These are phyloP conservation scores for Aaosphaeria pasadenensis DNA, from an alignment of 2,329 filamentous ascomycete species.

Conservation along the genomic window DNA sequence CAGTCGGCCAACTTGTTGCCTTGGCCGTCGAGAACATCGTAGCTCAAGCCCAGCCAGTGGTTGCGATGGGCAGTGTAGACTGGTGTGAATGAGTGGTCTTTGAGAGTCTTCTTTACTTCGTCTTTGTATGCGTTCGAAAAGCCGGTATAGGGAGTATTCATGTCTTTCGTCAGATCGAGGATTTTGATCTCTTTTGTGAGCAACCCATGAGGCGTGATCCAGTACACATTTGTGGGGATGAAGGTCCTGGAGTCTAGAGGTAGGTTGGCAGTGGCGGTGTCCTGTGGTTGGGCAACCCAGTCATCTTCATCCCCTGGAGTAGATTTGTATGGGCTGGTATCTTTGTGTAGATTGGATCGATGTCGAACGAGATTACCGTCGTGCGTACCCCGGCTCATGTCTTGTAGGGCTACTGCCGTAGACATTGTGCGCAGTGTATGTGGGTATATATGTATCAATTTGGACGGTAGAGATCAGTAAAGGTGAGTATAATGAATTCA, in stretches of 20 bases:
- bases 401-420: constrained; percentile 17
- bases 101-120: constrained; percentile 11
- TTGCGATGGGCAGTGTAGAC: constrained; percentile 8
- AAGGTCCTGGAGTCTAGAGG: constrained; percentile 14
- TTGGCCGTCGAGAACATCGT: constrained; percentile 12
- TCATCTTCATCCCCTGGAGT: constrained; percentile 2
- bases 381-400: constrained; percentile 6
- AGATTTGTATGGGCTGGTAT: constrained; percentile 1
- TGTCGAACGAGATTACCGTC: constrained; percentile 7
- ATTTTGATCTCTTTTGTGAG: constrained; percentile 15
- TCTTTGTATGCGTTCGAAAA: constrained; percentile 16
- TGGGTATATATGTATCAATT: too few species aligned
- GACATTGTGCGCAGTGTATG: constrained; percentile 6
- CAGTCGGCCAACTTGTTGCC: constrained; percentile 12
- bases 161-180: constrained; percentile 15
- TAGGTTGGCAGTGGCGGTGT: constrained; percentile 4
- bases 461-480: too few species aligned
- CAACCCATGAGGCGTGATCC: constrained; percentile 17
- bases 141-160: constrained; percentile 13
- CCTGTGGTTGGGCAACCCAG: constrained; percentile 12
- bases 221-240: constrained; percentile 16
- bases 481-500: too few species aligned
- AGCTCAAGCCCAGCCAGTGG: constrained; percentile 14
- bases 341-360: constrained; percentile 5
- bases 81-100: constrained; percentile 17